phyloP scores from a whole-genome alignment of 139 green algal genomes.

The Eudorina sp. region DNA sequence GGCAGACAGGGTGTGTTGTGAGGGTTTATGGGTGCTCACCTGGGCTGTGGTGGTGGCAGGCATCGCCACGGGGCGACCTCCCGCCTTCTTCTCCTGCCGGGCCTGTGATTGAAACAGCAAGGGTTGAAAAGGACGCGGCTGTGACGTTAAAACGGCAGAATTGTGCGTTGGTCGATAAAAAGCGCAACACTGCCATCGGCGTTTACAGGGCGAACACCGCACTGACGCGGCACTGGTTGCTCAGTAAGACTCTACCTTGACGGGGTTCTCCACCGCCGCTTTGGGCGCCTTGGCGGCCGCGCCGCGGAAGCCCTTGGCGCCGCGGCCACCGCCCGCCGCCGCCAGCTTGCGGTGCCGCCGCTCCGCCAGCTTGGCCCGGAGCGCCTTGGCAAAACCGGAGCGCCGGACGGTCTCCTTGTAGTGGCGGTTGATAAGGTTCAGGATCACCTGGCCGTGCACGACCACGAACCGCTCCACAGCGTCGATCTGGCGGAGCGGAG shows the following conservation, averaged over 20 bases:
- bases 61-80: conserved; percentile 84
- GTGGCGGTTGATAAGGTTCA: conserved; percentile 67
- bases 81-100: conserved; percentile 4
- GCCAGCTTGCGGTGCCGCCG: conserved; percentile 92
- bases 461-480: conserved; percentile 91
- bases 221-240: too few species aligned
- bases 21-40: too few species aligned
- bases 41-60: conserved; percentile 94
- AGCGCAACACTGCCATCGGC: too few species aligned
- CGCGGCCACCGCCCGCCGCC: conserved; percentile 61
- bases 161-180: too few species aligned
- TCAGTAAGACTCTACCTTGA: conserved; percentile 40
- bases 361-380: conserved; percentile 80
- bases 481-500: conserved; percentile 60
- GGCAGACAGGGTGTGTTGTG: too few species aligned
- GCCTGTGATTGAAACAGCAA: not conserved
- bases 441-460: conserved; percentile 96
- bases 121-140: not conserved
- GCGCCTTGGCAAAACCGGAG: conserved; percentile 78
- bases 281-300: conserved; percentile 58
- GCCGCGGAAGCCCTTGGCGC: conserved; percentile 37
- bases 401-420: conserved; percentile 68
- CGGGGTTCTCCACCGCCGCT: conserved; percentile 34
- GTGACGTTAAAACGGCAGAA: too few species aligned
- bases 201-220: too few species aligned